phyloP scores from a whole-genome alignment of 2,329 filamentous ascomycete species.

The Pseudogymnoascus pannorum region DNA sequence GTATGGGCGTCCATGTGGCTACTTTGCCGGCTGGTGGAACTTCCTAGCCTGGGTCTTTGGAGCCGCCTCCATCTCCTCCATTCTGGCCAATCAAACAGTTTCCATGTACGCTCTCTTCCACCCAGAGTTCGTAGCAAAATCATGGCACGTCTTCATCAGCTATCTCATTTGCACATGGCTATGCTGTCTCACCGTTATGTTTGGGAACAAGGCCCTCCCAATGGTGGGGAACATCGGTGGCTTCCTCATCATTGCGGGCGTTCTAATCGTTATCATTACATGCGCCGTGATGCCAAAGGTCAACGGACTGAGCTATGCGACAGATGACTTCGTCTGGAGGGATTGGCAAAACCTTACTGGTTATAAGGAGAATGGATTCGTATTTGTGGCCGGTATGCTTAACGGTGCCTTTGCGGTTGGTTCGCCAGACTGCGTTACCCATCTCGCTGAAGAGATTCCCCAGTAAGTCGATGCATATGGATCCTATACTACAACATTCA shows the following conservation, averaged over 20 bases:
- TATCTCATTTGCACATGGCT: constrained; percentile 40
- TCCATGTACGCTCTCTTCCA: constrained; percentile 31
- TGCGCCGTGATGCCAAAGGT: constrained; percentile 45
- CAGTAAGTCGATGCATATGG: not conserved
- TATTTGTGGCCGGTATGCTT: constrained; percentile 50
- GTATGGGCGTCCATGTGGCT: constrained; percentile 30
- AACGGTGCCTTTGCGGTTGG: constrained; percentile 63
- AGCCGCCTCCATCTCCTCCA: constrained; percentile 10
- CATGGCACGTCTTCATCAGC: constrained; percentile 42
- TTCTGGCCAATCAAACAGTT: constrained; percentile 4
- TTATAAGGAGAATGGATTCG: constrained; percentile 41
- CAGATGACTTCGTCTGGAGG: constrained; percentile 32
- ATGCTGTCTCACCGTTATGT: constrained; percentile 37
- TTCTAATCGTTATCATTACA: constrained; percentile 46
- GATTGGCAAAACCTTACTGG: constrained; percentile 37
- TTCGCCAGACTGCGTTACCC: constrained; percentile 54
- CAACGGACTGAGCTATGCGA: constrained; percentile 33
- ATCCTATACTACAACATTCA: not conserved
- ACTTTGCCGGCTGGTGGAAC: constrained; percentile 42
- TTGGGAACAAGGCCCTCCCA: constrained; percentile 45
- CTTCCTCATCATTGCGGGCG: constrained; percentile 41
- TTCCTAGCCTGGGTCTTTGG: constrained; percentile 35
- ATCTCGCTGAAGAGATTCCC: constrained; percentile 56
- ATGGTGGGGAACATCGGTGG: constrained; percentile 44
- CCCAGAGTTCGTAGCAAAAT: constrained; percentile 33